Percentiles rank a stretch among this genome's conserved stretches.
Conservation (phyloP, 2,329 filamentous ascomycete species). For the Microdochium nivale region DNA sequence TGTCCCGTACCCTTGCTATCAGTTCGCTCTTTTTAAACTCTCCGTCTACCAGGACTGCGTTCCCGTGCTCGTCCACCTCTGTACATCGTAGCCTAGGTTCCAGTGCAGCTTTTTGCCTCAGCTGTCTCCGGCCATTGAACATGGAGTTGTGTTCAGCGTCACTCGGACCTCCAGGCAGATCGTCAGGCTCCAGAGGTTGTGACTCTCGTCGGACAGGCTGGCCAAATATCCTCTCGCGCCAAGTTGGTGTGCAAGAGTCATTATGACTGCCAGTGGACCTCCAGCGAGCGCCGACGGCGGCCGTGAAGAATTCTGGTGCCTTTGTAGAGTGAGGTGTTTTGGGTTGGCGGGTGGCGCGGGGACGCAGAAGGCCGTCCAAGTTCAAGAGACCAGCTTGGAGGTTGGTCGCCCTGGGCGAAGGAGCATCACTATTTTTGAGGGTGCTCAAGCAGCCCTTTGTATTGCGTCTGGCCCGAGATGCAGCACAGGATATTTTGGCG, state of each 20-base stretch:
- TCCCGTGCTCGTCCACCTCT: constrained; percentile 86
- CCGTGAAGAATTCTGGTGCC: constrained; percentile 5
- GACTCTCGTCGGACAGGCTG: constrained; percentile 24
- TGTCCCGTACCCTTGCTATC: constrained; percentile 68
- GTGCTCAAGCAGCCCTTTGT: constrained; percentile 4
- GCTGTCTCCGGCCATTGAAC: constrained; percentile 61
- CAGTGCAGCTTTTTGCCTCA: constrained; percentile 68
- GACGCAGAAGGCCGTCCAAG: constrained; percentile 11
- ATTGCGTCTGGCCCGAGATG: not conserved
- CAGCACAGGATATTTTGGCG: constrained; percentile 3
- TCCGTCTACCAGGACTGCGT: constrained; percentile 85
- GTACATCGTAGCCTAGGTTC: constrained; percentile 87
- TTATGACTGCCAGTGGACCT: constrained; percentile 12
- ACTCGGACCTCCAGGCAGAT: constrained; percentile 50
- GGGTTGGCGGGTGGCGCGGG: constrained; percentile 2
- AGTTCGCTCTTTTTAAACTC: constrained; percentile 98
- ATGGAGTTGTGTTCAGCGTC: constrained; percentile 51
- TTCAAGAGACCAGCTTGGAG: constrained; percentile 9
- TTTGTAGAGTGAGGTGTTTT: constrained; percentile 1
- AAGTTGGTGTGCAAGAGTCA: constrained; percentile 21
- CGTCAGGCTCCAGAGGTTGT: constrained; percentile 43
- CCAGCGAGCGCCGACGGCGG: constrained; percentile 14
- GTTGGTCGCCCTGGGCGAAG: not conserved
- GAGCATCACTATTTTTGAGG: not conserved
- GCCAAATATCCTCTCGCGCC: constrained; percentile 43